A percentile compares a stretch with the other conserved stretches of the same genome.
Conservation (phyloP, 2,329 filamentous ascomycete species). For the Juglanconis juglandina region DNA sequence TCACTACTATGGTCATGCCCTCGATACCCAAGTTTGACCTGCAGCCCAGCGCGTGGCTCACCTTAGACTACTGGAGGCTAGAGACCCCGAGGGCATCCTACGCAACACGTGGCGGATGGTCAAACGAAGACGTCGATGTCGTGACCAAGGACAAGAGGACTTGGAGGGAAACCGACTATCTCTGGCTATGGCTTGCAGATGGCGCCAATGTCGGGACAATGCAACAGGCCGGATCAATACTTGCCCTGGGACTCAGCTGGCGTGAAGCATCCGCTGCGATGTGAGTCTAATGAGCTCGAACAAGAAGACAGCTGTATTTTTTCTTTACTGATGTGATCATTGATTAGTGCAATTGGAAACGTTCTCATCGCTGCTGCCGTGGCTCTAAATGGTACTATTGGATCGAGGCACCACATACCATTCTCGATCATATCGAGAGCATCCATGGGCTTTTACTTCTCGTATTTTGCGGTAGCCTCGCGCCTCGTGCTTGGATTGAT, state of each 20-base stretch:
- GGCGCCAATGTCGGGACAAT: conserved; percentile 24
- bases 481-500: conserved; percentile 41
- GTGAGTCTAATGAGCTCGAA: conserved; percentile 12
- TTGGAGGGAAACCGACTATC: conserved; percentile 21
- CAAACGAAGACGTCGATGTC: conserved; percentile 21
- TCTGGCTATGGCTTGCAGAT: conserved; percentile 23
- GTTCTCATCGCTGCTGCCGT: conserved; percentile 47
- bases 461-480: conserved; percentile 35
- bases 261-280: conserved; percentile 23
- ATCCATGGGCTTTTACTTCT: conserved; percentile 37
- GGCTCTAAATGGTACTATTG: conserved; percentile 38
- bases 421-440: conserved; percentile 41
- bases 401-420: conserved; percentile 29
- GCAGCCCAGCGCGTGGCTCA: conserved; percentile 2
- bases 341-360: conserved; percentile 15
- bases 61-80: conserved; percentile 18
- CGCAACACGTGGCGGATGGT: conserved; percentile 17
- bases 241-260: conserved; percentile 24
- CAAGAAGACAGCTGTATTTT: not conserved
- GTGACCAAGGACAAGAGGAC: conserved; percentile 15
- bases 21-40: not conserved
- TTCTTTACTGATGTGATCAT: not conserved
- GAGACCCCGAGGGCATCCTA: conserved; percentile 14
- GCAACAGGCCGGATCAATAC: conserved; percentile 23
- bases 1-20: not conserved